Base-by-base conservation (phyloP, 371 early-diverging fungal genomes). In the Mucor circinelloides region DNA sequence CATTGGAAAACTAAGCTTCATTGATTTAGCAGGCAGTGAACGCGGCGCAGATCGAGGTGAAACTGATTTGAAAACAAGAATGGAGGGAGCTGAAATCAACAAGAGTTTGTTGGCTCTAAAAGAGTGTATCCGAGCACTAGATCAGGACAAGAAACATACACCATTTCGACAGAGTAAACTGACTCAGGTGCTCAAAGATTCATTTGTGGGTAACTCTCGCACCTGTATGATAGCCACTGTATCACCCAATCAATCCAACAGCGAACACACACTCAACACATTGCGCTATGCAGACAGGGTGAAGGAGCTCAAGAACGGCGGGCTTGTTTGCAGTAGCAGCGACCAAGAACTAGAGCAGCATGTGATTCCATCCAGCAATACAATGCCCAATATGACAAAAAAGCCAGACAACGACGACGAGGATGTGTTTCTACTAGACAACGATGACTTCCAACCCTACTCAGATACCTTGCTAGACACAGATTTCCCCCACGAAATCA, bases 51-150 rank as follows among this genome's bases (percentile, higher is more conserved):
- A 99, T 77, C 91, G 99, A 57, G 98, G 97, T 21, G 95, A 95
- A 34, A 84, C 94, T 0, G 93, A 96, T 81, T 82, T 88, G 48
- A 91, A 95, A 76, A 97, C 97, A 9, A 77, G 94, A 68, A 95
- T 95, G 95, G 99, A 99, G 79, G 99, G 99, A 10, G 93, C 98
- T 3, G 99, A 98, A 79, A 99, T 99, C 83, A 99, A 99, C 87
- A 99, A 98, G 85, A 95, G 96, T 73, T 81, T 99, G 61, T 80
- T 99, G 58, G 99, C 98, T 1, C 79, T 99, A 55, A 99, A 99
- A 74, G 99, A 99, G 72, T 99, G 99, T 76, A 99, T 99, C 66
- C 91, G 99, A 62, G 98, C 99, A 6, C 78, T 99, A 46, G 99
- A 98, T 74, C 93, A 95, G 75, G 95, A 93, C 68, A 95, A 94